Evolutionary conservation across 495 filamentous ascomycete genomes (phyloP).

Genomic region (Bacidia gigantensis): DNA sequence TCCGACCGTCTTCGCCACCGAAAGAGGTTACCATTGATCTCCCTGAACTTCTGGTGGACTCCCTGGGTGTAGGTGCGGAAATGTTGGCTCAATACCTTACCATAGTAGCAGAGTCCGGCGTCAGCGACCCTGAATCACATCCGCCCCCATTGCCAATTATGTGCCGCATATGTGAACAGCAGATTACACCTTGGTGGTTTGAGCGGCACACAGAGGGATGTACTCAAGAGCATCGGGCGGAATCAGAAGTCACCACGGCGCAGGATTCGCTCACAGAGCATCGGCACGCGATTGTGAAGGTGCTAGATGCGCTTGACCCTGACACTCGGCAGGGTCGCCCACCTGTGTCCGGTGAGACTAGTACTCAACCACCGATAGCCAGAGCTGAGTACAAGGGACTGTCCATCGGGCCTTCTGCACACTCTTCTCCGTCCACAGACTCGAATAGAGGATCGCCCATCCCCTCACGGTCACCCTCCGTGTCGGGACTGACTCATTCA

Average conservation of each 20-base stretch:
- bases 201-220: conserved; percentile 97
- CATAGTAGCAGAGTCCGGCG: conserved; percentile 69
- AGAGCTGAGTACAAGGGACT: conserved; percentile 79
- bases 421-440: conserved; percentile 46
- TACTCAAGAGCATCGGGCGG: conserved; percentile 85
- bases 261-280: conserved; percentile 92
- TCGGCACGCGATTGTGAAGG: conserved; percentile 87
- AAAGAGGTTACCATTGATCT: conserved; percentile 92
- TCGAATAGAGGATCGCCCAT: conserved; percentile 53
- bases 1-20: conserved; percentile 78
- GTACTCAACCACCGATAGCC: conserved; percentile 32
- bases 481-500: conserved; percentile 53
- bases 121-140: conserved; percentile 65
- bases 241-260: conserved; percentile 92
- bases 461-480: conserved; percentile 63
- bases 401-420: conserved; percentile 63
- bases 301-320: conserved; percentile 61
- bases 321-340: conserved; percentile 66
- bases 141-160: conserved; percentile 82
- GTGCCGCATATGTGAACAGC: conserved; percentile 93
- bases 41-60: conserved; percentile 79
- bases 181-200: conserved; percentile 99
- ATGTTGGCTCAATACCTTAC: conserved; percentile 89
- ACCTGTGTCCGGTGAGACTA: conserved; percentile 42
- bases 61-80: conserved; percentile 85